These are phyloP conservation scores for Phaffia australis DNA, from an alignment of 768 basidiomycete genomes.

Conservation along the genomic window DNA sequence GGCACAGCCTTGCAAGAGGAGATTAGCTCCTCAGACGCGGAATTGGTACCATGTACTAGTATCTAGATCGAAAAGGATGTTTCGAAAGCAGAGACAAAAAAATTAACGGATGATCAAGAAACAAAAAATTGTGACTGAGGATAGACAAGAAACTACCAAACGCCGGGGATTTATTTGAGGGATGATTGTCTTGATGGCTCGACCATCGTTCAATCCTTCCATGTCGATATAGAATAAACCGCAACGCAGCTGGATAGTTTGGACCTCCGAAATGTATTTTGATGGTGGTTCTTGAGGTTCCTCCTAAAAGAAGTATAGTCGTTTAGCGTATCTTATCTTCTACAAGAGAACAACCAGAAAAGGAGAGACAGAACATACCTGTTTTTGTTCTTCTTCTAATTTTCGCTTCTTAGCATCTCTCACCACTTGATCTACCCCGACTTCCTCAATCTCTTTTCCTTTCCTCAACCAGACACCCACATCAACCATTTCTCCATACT, in stretches of 20 bases:
- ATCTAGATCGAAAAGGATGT: conserved; percentile 48
- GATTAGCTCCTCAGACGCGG: conserved; percentile 61
- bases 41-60: conserved; percentile 64
- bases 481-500: conserved; percentile 90
- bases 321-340: not conserved
- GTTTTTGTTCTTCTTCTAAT: conserved; percentile 66
- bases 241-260: conserved; percentile 72
- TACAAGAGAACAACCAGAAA: not conserved
- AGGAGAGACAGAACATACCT: conserved; percentile 44
- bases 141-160: conserved; percentile 51
- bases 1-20: conserved; percentile 71
- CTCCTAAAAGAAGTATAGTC: conserved; percentile 45
- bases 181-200: conserved; percentile 91
- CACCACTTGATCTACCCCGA: conserved; percentile 60
- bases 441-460: conserved; percentile 79
- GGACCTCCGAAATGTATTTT: conserved; percentile 67
- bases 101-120: not conserved
- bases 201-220: conserved; percentile 92
- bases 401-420: conserved; percentile 59
- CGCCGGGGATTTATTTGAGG: conserved; percentile 93
- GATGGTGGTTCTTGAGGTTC: conserved; percentile 73
- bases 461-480: conserved; percentile 91
- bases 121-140: not conserved
- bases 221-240: conserved; percentile 84
- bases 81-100: not conserved